Base-by-base conservation (phyloP, 2,329 filamentous ascomycete genomes). In the Trichophyton rubrum region DNA sequence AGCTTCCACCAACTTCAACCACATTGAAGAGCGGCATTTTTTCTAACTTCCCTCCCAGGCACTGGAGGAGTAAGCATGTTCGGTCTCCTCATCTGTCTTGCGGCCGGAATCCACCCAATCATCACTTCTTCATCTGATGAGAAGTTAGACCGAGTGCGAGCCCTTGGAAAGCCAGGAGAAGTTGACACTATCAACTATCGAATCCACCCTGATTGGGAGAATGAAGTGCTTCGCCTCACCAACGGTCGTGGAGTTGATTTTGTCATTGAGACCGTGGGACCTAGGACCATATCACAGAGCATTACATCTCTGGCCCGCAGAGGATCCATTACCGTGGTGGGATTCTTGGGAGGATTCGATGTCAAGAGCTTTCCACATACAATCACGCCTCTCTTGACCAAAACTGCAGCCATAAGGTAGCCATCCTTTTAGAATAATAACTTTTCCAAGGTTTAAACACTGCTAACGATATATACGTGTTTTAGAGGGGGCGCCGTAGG, bases 331-430 rank as follows among this genome's bases (percentile, higher is more conserved):
- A 43, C 40, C 40, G 3, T 43, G 15, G 40, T 43, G n/a, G 40
- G 40, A 7, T 43, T 43, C 40, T 15, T 55, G 30, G 40, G 40
- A 17, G 40, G 40, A 17, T 43, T 43, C 40, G 40, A 43, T 15
- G 17, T 43, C 40, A 43, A 43, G n/a, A 43, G 40, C 15, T 43
- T 43, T 2, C 40, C 40, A 7, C n/a, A 43, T 15, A 43, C 40
- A n/a, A 43, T 43, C 40, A 43, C 40, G 15, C 40, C 40, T 6
- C 40, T 43, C 40, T 43, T 43, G 15, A 43, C 82, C 5, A 81
- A 80, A 68, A 79, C 85, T 0, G 79, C 87, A 4, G 66, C 86
- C 33, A 86, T 86, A 68, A 85, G 85, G 0, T 83, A 78, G 77
- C 63, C 80, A 83, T 63, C 73, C 78, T 43, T 79, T 75, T 43